A percentile compares a stretch with the other conserved stretches of the same genome.
phyloP scores from a whole-genome alignment of 805 yeast genomes.

The Hanseniaspora thailandica region DNA sequence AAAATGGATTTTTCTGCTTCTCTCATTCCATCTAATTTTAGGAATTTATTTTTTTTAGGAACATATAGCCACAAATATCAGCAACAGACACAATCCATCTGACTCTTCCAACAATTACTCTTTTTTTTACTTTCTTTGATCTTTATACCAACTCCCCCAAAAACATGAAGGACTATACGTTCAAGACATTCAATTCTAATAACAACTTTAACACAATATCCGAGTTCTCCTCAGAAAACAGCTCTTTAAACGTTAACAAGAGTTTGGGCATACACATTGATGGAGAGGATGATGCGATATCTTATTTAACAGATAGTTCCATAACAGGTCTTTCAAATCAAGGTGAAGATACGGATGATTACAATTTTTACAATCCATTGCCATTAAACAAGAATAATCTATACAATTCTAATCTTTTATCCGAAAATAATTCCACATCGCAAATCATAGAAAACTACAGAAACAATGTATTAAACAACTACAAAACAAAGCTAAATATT shows the following conservation, averaged over 20 bases:
- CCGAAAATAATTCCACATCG: not conserved
- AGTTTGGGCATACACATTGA: not conserved
- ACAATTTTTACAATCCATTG: not conserved
- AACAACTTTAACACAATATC: not conserved
- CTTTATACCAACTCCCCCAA: not conserved
- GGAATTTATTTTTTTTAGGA: too few species aligned
- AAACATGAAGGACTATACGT: not conserved
- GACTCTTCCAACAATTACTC: not conserved
- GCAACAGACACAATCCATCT: too few species aligned
- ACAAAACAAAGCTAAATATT: not conserved
- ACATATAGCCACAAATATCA: too few species aligned
- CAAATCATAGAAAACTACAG: constrained; percentile 4
- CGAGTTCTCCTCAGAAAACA: not conserved
- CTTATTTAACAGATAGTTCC: not conserved
- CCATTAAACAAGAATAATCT: constrained; percentile 8
- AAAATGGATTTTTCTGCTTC: too few species aligned
- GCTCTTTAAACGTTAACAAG: not conserved
- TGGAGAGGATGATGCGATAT: not conserved
- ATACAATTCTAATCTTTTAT: not conserved
- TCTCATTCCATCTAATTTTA: too few species aligned
- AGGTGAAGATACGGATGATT: not conserved
- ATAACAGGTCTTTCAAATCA: not conserved
- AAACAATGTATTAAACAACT: constrained; percentile 1
- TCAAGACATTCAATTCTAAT: not conserved
- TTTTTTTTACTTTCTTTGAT: not conserved